Base-by-base conservation (phyloP, 257 asterid species). In the Solanum neorickii region DNA sequence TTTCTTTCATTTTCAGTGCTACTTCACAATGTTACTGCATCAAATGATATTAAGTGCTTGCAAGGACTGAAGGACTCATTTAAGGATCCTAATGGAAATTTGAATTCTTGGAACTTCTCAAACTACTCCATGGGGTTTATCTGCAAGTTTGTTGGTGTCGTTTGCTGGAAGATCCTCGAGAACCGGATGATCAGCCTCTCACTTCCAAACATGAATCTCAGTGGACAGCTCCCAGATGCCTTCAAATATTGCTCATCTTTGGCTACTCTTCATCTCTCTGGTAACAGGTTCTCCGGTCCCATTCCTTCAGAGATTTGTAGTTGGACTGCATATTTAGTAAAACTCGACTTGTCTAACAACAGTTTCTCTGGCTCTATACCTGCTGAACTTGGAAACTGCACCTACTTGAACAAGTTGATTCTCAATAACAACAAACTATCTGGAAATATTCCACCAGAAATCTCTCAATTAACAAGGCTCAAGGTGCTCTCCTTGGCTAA, bases 111-210 rank as follows among this genome's bases (percentile, higher is more conserved):
- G 39, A 29, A 69, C 75, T 69, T 69, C 23, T 69, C 18, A 69
- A 69, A 69, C 39, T 69, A 69, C 23, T 69, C 1, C 12, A n/a
- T n/a, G n/a, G n/a, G n/a, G n/a, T n/a, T n/a, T n/a, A n/a, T n/a
- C n/a, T n/a, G n/a, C n/a, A 69, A 69, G 75, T 69, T 69, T 23
- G 8, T 29, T 69, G 98, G 98, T 9, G 98, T 91, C 75, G 25
- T 94, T 12, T 96, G 97, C 95, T 96, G 98, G 98, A 94, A 94
- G 89, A 89, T 89, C 88, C 90, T 89, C 0, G 98, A 94, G 75
- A 94, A 94, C 39, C 92, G 96, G 59, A 87, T 96, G 46, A 83
- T 94, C 76, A 73, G 92, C 29, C 89, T 96, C 86, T 88, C 86
- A 91, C 95, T 96, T 86, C 93, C 92, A 16, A 94, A 92, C 72